phyloP scores from a whole-genome alignment of 2,329 filamentous ascomycete genomes.

The Hortaea werneckii region DNA sequence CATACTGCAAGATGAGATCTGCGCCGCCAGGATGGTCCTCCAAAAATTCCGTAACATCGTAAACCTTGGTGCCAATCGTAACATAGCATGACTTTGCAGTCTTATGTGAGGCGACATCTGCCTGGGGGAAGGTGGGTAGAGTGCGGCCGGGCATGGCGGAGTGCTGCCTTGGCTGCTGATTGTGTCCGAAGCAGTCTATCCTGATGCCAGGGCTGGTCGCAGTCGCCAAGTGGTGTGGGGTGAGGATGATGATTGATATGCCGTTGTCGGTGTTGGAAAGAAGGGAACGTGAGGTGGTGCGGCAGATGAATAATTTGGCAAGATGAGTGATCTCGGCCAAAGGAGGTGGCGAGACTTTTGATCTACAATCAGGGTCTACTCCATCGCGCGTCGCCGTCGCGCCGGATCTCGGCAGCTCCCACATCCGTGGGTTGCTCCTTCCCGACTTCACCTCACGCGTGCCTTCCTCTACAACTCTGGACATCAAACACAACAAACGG shows the following conservation, averaged over 20 bases:
- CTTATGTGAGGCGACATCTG: conserved; percentile 75
- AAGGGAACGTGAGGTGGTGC: neutral
- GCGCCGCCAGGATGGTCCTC: conserved; percentile 83
- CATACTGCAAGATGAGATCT: conserved; percentile 82
- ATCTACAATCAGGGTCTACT: neutral
- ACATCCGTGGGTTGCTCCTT: neutral
- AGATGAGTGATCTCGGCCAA: neutral
- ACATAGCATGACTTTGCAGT: conserved; percentile 82
- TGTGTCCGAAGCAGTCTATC: neutral
- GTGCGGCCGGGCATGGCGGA: conserved; percentile 64
- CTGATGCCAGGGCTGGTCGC: too few species aligned
- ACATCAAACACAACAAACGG: too few species aligned
- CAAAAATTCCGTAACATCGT: conserved; percentile 87
- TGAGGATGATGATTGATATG: too few species aligned
- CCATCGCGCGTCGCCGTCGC: neutral
- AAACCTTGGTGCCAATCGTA: conserved; percentile 79
- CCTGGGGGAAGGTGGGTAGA: conserved; percentile 70
- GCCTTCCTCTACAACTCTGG: neutral
- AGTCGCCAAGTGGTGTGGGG: too few species aligned
- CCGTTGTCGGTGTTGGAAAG: neutral
- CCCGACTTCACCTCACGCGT: neutral
- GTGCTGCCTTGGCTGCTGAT: neutral
- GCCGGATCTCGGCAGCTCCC: neutral
- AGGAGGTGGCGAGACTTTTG: neutral
- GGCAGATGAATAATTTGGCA: neutral